Conservation (phyloP, 768 basidiomycete genomes). For the Paxillus involutus region DNA sequence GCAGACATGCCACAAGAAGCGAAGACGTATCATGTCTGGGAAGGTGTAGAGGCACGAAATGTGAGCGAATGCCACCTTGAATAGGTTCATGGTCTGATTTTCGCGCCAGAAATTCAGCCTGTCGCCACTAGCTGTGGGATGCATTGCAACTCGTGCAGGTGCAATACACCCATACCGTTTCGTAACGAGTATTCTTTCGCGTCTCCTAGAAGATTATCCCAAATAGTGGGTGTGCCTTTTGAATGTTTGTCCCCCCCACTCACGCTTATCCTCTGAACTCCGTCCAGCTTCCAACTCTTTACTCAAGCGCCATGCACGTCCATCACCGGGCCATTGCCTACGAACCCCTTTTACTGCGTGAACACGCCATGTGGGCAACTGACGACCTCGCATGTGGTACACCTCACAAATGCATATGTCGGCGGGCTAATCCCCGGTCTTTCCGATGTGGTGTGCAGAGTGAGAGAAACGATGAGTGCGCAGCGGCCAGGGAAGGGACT, state of each 20-base stretch:
- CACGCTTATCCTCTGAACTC: neutral
- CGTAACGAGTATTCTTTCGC: conserved; percentile 56
- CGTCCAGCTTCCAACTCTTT: conserved; percentile 37
- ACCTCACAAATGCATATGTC: conserved; percentile 57
- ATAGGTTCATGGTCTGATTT: neutral
- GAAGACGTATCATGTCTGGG: conserved; percentile 22
- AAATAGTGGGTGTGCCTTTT: conserved; percentile 27
- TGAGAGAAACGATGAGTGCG: conserved; percentile 61
- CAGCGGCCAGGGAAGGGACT: conserved; percentile 52
- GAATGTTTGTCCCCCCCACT: conserved; percentile 7
- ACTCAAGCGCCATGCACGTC: conserved; percentile 43
- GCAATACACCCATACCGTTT: conserved; percentile 72
- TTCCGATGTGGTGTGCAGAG: conserved; percentile 24
- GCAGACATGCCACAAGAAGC: conserved; percentile 54
- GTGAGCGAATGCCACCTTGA: conserved; percentile 21
- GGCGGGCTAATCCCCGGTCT: conserved; percentile 46
- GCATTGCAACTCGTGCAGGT: conserved; percentile 53
- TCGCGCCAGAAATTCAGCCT: conserved; percentile 49
- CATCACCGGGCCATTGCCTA: conserved; percentile 28
- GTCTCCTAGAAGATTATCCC: conserved; percentile 50
- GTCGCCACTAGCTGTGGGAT: conserved; percentile 44
- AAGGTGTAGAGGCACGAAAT: conserved; percentile 33
- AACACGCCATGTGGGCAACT: conserved; percentile 44
- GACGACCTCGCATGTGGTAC: conserved; percentile 42
- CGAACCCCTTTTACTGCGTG: conserved; percentile 35